Base-by-base conservation (phyloP, 75 land plant genomes). In the Sequoia sempervirens region DNA sequence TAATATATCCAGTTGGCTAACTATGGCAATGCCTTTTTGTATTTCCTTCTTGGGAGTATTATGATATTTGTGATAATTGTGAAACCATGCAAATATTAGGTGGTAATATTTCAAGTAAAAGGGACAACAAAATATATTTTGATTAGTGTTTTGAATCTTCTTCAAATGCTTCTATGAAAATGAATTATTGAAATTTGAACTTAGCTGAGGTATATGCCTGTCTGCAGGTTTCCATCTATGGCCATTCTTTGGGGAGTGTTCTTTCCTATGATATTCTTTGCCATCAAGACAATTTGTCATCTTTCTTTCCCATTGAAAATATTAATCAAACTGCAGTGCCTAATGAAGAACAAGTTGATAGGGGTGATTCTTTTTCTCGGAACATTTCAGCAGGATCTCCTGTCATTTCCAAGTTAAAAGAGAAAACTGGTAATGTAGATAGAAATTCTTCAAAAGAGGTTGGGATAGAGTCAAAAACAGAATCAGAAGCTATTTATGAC, bases 221-320 rank as follows among this genome's bases (percentile, higher is more conserved):
- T 78, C 28, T 40, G 32, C 84, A 96, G 99, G 96, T 97, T 83
- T 97, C 99, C n/a, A 82, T 97, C 38, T 97, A 95, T 93, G 99
- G 98, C 18, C 99, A 97, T 84, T 97, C 99, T 80, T 90, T 97
- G 87, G 99, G 99, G 50, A 97, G 99, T 90, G 99, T 97, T 74
- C 96, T 97, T 14, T 91, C 99, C 15, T 97, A 95, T 91, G 99
- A 97, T 80, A 97, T 97, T 75, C 99, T 97, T 68, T 97, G 99
- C 84, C 99, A 95, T 80, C 99, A 97, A 87, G 88, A 92, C 37
- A 86, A 83, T 69, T 86, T 92, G 83, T 86, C 88, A 43, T 89
- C 93, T 70, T 85, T 86, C 40, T 89, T 93, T 82, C 94, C 94
- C 61, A 87, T 91, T 88, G 88, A 91, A 47, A 80, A 82, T 73